A percentile compares a stretch with the other conserved stretches of the same genome.
These are phyloP conservation scores for Lineolata rhizophorae DNA, from an alignment of 495 filamentous ascomycete species.

Conservation along the genomic window DNA sequence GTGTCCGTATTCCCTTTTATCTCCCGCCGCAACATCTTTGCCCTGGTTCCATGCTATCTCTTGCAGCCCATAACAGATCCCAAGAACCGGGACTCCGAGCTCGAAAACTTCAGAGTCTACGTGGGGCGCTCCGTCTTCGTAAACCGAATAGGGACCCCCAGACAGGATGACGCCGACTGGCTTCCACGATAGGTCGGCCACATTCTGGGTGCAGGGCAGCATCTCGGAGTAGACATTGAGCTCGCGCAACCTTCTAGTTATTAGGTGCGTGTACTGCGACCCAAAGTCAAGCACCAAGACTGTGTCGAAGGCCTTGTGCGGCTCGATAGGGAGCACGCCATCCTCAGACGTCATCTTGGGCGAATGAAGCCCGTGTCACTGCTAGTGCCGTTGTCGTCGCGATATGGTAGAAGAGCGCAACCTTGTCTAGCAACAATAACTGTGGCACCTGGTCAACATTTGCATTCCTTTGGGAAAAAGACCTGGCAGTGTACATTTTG, in stretches of 20 bases:
- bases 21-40: slow-evolving; percentile 52
- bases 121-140: slow-evolving; percentile 48
- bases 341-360: too few relatives aligned
- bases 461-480: too few relatives aligned
- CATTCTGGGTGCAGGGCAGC: slow-evolving; percentile 77
- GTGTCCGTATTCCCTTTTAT: slow-evolving; percentile 50
- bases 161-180: slow-evolving; percentile 69
- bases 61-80: slow-evolving; percentile 66
- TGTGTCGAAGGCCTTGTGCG: slow-evolving; percentile 39
- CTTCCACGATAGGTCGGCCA: slow-evolving; percentile 54
- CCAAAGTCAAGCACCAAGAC: slow-evolving; percentile 47
- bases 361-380: too few relatives aligned
- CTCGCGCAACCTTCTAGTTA: slow-evolving; percentile 51
- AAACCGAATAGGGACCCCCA: slow-evolving; percentile 56
- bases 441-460: too few relatives aligned
- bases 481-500: too few relatives aligned
- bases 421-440: too few relatives aligned
- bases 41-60: slow-evolving; percentile 60
- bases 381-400: too few relatives aligned
- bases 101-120: slow-evolving; percentile 65
- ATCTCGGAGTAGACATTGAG: slow-evolving; percentile 81
- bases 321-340: too few relatives aligned
- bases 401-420: too few relatives aligned
- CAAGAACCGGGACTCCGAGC: slow-evolving; percentile 50
- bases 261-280: slow-evolving; percentile 50